phyloP scores from a whole-genome alignment of 345 rosid species.

The sweet orange (Citrus sinensis) region DNA sequence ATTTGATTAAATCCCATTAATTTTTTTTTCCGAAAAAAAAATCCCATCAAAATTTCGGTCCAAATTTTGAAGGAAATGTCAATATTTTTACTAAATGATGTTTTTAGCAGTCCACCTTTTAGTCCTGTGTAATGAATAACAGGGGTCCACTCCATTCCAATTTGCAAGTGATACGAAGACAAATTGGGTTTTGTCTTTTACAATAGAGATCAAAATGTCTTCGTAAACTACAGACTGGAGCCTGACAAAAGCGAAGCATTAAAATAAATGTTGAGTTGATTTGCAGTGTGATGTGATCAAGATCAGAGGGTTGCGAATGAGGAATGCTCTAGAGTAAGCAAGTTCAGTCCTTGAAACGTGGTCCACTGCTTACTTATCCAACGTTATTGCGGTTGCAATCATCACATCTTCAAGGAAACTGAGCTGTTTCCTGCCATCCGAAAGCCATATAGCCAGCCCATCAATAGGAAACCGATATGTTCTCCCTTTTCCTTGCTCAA shows the following conservation, averaged over 20 bases:
- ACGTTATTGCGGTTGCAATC: neutral
- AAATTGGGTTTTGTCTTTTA: conserved; percentile 1
- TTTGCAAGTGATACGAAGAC: neutral
- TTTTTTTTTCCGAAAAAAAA: too few relatives aligned
- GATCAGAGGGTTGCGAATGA: neutral
- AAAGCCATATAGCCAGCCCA: neutral
- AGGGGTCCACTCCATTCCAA: neutral
- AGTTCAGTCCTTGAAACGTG: neutral
- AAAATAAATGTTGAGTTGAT: neutral
- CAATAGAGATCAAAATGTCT: neutral
- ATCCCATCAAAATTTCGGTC: too few relatives aligned
- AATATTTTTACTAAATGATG: neutral
- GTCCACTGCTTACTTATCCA: neutral
- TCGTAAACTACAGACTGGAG: neutral
- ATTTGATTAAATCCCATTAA: too few relatives aligned
- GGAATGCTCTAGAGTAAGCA: neutral
- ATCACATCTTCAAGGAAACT: neutral
- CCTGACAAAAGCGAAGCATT: neutral
- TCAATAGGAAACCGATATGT: neutral
- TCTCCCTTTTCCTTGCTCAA: neutral
- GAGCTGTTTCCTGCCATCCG: neutral
- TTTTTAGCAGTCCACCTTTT: neutral
- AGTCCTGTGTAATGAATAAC: neutral
- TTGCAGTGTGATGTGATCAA: neutral
- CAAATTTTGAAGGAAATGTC: neutral